Conservation (phyloP, 148 eudicot genomes). For the Dianthus caryophyllus region DNA sequence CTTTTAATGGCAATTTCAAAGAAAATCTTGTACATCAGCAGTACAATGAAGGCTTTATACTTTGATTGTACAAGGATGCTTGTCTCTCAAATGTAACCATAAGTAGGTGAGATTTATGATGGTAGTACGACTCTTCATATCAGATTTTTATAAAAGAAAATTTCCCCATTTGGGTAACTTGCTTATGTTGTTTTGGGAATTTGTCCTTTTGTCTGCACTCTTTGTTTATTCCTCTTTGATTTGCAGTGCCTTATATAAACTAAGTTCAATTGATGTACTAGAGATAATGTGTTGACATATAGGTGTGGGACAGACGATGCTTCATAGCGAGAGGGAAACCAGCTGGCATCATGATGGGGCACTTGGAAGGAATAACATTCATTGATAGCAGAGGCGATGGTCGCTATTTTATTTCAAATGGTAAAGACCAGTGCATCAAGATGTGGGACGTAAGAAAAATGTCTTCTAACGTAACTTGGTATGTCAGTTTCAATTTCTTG, state of each 20-base stretch:
- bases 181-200: neutral
- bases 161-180: too few relatives aligned
- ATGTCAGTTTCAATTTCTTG: conserved; percentile 19
- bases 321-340: conserved; percentile 45
- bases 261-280: neutral
- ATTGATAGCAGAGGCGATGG: conserved; percentile 94
- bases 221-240: neutral
- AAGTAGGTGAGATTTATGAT: neutral
- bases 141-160: too few relatives aligned
- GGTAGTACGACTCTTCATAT: too few relatives aligned
- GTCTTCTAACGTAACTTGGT: conserved; percentile 56
- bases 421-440: conserved; percentile 83
- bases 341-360: conserved; percentile 72
- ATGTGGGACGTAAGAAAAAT: conserved; percentile 94
- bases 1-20: too few relatives aligned
- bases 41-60: neutral
- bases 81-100: neutral
- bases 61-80: neutral
- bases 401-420: conserved; percentile 90
- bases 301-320: conserved; percentile 99
- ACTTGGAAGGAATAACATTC: conserved; percentile 83
- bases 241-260: neutral
- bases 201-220: neutral
- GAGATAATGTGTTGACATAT: conserved; percentile 12
- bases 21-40: neutral